Percentiles rank a stretch among this genome's conserved stretches.
These are phyloP conservation scores for Filobasidium wieringae DNA, from an alignment of 768 basidiomycete species.

Conservation along the genomic window DNA sequence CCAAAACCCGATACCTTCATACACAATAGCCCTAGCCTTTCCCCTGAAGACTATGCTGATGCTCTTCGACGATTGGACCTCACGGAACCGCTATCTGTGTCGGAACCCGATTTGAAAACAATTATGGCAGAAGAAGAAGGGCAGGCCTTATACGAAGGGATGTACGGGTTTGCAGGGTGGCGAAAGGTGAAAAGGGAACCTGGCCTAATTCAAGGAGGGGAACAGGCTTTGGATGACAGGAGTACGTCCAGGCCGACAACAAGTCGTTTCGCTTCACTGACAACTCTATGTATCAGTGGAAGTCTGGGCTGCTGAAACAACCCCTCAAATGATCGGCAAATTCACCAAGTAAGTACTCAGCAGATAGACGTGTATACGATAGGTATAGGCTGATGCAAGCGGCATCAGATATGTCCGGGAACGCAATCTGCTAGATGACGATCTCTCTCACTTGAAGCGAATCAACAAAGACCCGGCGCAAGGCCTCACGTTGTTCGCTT, in stretches of 20 bases:
- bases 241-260: neutral
- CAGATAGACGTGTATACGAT: too few species aligned
- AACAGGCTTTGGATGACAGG: neutral
- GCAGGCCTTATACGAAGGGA: neutral
- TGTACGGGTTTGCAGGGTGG: neutral
- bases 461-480: neutral
- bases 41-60: neutral
- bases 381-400: too few species aligned
- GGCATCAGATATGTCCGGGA: neutral
- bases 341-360: neutral
- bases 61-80: neutral
- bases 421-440: neutral
- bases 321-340: neutral
- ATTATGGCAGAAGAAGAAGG: neutral
- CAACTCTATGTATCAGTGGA: neutral
- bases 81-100: neutral
- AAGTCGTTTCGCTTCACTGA: neutral
- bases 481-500: conserved; percentile 22
- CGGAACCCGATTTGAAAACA: neutral
- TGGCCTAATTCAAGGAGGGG: neutral
- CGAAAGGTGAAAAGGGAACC: neutral
- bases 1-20: neutral
- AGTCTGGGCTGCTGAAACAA: neutral
- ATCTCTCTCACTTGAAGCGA: neutral
- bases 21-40: too few species aligned